These are phyloP conservation scores for Catunica adiposa DNA, from an alignment of 2,329 filamentous ascomycete species.

Conservation along the genomic window DNA sequence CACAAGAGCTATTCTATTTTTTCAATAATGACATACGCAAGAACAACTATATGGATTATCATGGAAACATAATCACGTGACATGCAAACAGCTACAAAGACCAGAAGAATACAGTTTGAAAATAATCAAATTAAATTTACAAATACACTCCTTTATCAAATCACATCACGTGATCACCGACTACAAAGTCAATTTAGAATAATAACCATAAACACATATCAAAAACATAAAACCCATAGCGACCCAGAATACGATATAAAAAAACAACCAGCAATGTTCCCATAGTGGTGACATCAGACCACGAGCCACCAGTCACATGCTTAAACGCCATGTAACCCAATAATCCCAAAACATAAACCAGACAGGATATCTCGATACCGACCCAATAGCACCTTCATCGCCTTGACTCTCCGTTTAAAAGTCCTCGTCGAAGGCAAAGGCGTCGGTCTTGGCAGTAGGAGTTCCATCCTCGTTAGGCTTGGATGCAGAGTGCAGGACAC, in stretches of 20 bases:
- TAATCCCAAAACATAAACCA: slow-evolving; percentile 13
- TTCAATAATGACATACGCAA: background rate
- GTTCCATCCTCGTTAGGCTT: slow-evolving; percentile 36
- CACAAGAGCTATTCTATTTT: background rate
- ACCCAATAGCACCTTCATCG: background rate
- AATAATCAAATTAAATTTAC: background rate
- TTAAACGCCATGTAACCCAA: slow-evolving; percentile 7
- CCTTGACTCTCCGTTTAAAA: slow-evolving; percentile 48
- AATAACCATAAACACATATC: slow-evolving; percentile 1
- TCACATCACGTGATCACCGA: background rate
- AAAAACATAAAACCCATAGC: slow-evolving; percentile 6
- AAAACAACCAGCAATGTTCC: slow-evolving; percentile 15
- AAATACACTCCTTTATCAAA: background rate
- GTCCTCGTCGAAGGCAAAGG: slow-evolving; percentile 91
- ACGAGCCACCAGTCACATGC: background rate
- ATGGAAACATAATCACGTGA: slow-evolving; percentile 2
- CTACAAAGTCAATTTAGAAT: background rate
- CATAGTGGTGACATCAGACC: background rate
- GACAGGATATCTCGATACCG: slow-evolving; percentile 9
- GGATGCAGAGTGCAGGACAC: slow-evolving; percentile 87
- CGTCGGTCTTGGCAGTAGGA: slow-evolving; percentile 45
- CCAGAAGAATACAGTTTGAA: too few relatives aligned
- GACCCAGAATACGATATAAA: slow-evolving; percentile 14
- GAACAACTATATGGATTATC: background rate
- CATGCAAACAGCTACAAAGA: too few relatives aligned